Percentiles rank a stretch among this genome's conserved stretches.
These are phyloP conservation scores for Coleophoma crateriformis DNA, from an alignment of 2,329 filamentous ascomycete genomes.

Conservation along the genomic window DNA sequence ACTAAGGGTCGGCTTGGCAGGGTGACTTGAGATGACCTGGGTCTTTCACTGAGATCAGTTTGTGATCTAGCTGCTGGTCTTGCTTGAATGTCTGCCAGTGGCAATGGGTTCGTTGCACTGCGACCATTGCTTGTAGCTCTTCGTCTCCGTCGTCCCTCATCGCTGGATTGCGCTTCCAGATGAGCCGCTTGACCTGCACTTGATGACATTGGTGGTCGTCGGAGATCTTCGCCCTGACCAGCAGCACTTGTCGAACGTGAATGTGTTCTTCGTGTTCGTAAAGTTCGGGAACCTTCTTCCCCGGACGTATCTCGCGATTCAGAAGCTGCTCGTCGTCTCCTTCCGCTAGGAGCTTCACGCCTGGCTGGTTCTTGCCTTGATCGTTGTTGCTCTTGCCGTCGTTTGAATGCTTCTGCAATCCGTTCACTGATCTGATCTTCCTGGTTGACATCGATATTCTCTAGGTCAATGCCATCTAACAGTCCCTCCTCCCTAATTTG, in stretches of 20 bases:
- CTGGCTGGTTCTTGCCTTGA: slow-evolving; percentile 40
- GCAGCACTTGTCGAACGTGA: slow-evolving; percentile 41
- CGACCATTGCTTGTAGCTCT: slow-evolving; percentile 50
- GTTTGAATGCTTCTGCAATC: slow-evolving; percentile 82
- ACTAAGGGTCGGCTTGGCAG: slow-evolving; percentile 12
- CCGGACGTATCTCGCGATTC: slow-evolving; percentile 21
- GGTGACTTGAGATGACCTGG: slow-evolving; percentile 18
- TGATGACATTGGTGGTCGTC: slow-evolving; percentile 40
- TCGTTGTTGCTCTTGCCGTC: slow-evolving; percentile 60
- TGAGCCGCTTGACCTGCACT: slow-evolving; percentile 38
- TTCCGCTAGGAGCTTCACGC: slow-evolving; percentile 33
- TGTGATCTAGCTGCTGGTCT: slow-evolving; percentile 55
- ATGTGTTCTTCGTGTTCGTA: slow-evolving; percentile 29
- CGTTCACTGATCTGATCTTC: slow-evolving; percentile 88
- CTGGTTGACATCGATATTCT: slow-evolving; percentile 76
- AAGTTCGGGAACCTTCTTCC: slow-evolving; percentile 14
- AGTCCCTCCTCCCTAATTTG: slow-evolving; percentile 87
- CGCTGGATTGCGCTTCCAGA: slow-evolving; percentile 42
- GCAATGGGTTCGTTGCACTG: slow-evolving; percentile 44
- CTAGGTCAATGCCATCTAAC: slow-evolving; percentile 80
- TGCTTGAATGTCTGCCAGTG: slow-evolving; percentile 33
- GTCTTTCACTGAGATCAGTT: slow-evolving; percentile 51
- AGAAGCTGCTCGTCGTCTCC: slow-evolving; percentile 19
- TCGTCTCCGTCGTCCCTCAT: slow-evolving; percentile 39
- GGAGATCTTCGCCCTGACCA: slow-evolving; percentile 40